phyloP scores from a whole-genome alignment of 202 grass and related monocot species.

The Cymbopogon flexuosus region DNA sequence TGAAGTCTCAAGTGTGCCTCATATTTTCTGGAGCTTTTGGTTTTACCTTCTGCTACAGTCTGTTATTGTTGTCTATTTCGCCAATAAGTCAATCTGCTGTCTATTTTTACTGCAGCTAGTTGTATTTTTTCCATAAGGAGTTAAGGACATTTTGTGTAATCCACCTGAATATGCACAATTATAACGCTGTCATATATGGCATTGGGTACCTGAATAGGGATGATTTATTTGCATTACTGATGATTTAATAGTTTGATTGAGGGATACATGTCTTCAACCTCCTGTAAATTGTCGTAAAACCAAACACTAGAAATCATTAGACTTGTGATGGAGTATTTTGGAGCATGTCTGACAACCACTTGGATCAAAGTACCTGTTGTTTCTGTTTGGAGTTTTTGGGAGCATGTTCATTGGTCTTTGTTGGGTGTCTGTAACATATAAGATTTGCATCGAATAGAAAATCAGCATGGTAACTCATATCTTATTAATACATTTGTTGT shows the following conservation, averaged over 20 bases:
- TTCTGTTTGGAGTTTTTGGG: background rate
- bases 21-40: background rate
- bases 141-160: background rate
- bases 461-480: background rate
- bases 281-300: background rate
- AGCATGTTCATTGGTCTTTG: background rate
- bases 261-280: background rate
- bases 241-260: background rate
- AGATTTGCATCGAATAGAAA: slow-evolving; percentile 8
- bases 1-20: background rate
- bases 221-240: background rate
- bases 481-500: background rate
- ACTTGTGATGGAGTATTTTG: background rate
- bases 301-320: background rate
- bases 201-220: background rate
- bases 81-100: background rate
- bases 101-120: background rate
- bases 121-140: background rate
- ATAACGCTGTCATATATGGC: background rate
- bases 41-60: background rate
- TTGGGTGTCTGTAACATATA: background rate
- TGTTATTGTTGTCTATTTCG: background rate
- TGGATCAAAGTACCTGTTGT: background rate
- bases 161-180: background rate
- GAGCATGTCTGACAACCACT: background rate